Evolutionary conservation across 2,329 filamentous ascomycete genomes (phyloP), one percentile per base, ranked within the genome.

Genomic region (Bipolaris oryzae): DNA sequence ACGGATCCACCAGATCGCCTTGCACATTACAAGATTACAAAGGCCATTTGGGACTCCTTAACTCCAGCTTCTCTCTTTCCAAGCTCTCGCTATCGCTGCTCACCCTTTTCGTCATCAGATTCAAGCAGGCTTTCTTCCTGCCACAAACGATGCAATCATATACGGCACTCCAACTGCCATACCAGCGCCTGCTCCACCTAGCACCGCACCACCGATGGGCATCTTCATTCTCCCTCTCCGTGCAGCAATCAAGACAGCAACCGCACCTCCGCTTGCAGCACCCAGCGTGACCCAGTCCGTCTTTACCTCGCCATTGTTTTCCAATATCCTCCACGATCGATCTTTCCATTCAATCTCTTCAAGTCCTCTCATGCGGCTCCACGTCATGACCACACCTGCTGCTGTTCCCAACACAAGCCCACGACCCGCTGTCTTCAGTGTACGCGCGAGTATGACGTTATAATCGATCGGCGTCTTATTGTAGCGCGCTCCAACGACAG

Each of bases 301-400:
- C 63, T 84, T 78, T 0, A 84, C 67, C 76, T 89, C 86, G 0
- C 67, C 66, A 28, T 63, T 63, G 60, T 84, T 88, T 73, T 84
- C 84, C 41, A 87, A 63, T 47, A 89, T 67, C 28, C 87, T 77
- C 85, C 86, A 89, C 53, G 81, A 81, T 16, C 87, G 78, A 68
- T 89, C 86, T 66, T 82, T 74, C 86, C 86, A 89, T 72, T 89
- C 86, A 31, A 89, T 84, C 38, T 82, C 78, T 62, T 85, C 80
- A 15, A 79, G 77, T 0, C 82, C 84, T 50, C 75, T 75, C 86
- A 89, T 88, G 2, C 81, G 76, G 0, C 68, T 77, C 25, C 74
- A 70, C 3, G 85, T 75, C 61, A 76, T 80, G 4, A 81, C 55
- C 1, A 74, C 74, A 21, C 82, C 73, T 1, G 84, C 58, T 0